These are phyloP conservation scores for Entomortierella parvispora DNA, from an alignment of 192 early-diverging fungal species.

Conservation along the genomic window DNA sequence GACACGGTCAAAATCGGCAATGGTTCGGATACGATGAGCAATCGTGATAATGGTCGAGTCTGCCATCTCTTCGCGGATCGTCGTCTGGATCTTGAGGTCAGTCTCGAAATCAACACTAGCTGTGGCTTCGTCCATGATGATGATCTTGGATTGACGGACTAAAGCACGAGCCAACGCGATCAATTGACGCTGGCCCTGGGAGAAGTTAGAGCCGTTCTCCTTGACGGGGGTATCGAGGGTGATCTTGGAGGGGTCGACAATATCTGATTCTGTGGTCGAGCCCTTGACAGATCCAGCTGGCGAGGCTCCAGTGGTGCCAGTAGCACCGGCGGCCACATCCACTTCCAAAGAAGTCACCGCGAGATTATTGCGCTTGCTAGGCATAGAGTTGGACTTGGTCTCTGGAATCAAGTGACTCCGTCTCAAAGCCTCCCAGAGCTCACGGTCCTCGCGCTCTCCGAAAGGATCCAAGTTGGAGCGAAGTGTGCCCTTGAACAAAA, in stretches of 20 bases:
- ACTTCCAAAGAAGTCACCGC: constrained; percentile 2
- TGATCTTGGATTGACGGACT: constrained; percentile 67
- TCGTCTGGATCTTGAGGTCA: constrained; percentile 87
- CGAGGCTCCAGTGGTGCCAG: constrained; percentile 15
- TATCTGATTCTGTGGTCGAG: constrained; percentile 22
- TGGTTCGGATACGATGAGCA: constrained; percentile 88
- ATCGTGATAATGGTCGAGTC: constrained; percentile 85
- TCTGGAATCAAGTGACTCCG: constrained; percentile 73
- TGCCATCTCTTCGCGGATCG: constrained; percentile 79
- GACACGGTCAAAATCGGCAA: constrained; percentile 87
- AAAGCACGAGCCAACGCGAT: constrained; percentile 81
- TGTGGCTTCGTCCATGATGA: constrained; percentile 92
- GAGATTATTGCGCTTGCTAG: constrained; percentile 29
- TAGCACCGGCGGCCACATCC: constrained; percentile 5
- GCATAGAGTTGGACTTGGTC: not conserved
- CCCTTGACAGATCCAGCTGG: constrained; percentile 8
- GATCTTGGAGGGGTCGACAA: constrained; percentile 51
- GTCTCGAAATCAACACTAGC: constrained; percentile 88
- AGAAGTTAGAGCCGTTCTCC: constrained; percentile 83
- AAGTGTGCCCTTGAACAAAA: constrained; percentile 81
- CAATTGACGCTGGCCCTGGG: constrained; percentile 80
- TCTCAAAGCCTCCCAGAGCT: constrained; percentile 79
- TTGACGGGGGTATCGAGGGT: constrained; percentile 81
- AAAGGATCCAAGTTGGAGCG: constrained; percentile 92
- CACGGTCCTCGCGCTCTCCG: constrained; percentile 74